Evolutionary conservation across 176 grass and related monocot genomes (phyloP), one percentile per base, ranked within the genome.

Genomic region (Oryza glumipatula): DNA sequence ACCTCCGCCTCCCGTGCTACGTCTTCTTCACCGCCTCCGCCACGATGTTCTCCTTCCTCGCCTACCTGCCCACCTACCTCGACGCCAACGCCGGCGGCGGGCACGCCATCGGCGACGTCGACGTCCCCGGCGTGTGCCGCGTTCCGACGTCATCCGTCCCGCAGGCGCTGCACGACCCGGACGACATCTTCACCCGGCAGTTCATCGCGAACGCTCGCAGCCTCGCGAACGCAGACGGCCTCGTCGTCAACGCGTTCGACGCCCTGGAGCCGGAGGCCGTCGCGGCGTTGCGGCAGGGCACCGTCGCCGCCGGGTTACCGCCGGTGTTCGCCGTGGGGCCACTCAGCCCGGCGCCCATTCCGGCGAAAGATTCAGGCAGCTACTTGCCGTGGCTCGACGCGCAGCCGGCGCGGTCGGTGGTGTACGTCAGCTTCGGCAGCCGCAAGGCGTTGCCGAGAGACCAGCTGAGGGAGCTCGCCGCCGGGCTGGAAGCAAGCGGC

Each of bases 391-490:
- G 95, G 92, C 88, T 97, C 2, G 79, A 84, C 67, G 61, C 33
- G 78, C 90, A 97, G 52, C 95, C 95, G 13, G 78, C 52, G 24
- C 45, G 85, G 67, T 97, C 95, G 11, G 95, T 97, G 10, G 71
- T 97, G 28, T 97, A 94, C 48, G 92, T 92, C 1, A 89, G 84
- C 88, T 97, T 97, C 51, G 95, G 95, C 7, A 97, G 86, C 81
- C 88, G 92, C 6, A 92, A 89, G 19, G 71, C 90, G 5, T 72
- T 97, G 14, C 45, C 74, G 1, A 36, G 0, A 52, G 86, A 85
- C 5, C 95, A 94, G 81, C 70, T 91, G 23, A 54, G 33, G 46
- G 77, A 91, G 85, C 70, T 97, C 36, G 90, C 90, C 0, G 32
- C n/a, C 2, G 94, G 94, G 28, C 65, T 94, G 0, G 88, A 97